phyloP scores from a whole-genome alignment of 352 stramenopile species.

The Pythium diclinum region DNA sequence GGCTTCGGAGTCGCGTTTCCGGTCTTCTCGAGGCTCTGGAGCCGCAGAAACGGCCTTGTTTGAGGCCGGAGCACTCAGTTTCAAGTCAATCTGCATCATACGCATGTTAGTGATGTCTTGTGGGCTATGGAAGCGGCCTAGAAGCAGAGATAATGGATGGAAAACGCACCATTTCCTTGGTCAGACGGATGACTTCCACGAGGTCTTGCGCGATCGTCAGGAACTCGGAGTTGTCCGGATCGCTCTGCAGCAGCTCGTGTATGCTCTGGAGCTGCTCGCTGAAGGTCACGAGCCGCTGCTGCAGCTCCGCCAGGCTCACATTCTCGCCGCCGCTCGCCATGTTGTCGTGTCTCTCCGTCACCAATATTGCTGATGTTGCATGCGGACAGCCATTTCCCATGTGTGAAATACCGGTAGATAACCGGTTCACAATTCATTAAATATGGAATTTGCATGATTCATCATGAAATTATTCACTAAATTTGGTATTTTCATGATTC shows the following conservation, averaged over 20 bases:
- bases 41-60: neutral
- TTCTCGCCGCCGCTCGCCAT: constrained; percentile 22
- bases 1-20: neutral
- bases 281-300: constrained; percentile 77
- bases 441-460: neutral
- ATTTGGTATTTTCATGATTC: neutral
- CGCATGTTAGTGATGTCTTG: neutral
- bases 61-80: neutral
- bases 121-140: neutral
- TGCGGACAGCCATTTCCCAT: neutral
- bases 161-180: constrained; percentile 66
- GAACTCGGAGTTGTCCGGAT: constrained; percentile 71
- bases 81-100: constrained; percentile 2
- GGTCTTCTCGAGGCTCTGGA: constrained; percentile 4
- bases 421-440: neutral
- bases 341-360: neutral
- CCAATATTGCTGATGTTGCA: constrained; percentile 1
- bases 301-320: constrained; percentile 62
- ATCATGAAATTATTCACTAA: no score
- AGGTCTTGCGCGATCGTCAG: constrained; percentile 75
- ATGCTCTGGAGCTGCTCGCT: constrained; percentile 80
- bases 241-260: constrained; percentile 67
- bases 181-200: constrained; percentile 82
- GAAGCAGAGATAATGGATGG: neutral
- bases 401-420: neutral